phyloP scores from a whole-genome alignment of 441 rosid genomes.

The Eutrema salsugineum region DNA sequence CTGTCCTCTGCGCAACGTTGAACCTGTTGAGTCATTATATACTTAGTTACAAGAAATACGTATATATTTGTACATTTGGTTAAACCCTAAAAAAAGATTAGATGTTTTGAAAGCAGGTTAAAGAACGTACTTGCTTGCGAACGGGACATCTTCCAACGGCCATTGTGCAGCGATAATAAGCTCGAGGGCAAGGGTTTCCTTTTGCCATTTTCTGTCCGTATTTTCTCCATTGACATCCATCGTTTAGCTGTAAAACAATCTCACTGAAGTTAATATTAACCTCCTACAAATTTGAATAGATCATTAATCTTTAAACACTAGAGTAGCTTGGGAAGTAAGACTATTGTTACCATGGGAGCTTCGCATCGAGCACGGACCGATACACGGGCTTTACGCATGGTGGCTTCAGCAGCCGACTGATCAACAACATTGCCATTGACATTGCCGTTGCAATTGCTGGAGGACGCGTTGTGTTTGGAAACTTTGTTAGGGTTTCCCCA shows the following conservation, averaged over 20 bases:
- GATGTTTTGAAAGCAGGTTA: background rate
- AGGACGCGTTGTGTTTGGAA: slow-evolving; percentile 33
- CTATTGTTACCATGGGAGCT: slow-evolving; percentile 77
- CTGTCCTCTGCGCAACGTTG: slow-evolving; percentile 63
- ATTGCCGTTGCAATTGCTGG: slow-evolving; percentile 4
- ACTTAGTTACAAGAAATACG: too few species aligned
- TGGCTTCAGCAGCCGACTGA: slow-evolving; percentile 62
- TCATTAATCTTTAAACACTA: background rate
- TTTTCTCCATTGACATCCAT: slow-evolving; percentile 81
- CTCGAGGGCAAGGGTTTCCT: slow-evolving; percentile 96
- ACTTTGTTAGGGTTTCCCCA: slow-evolving; percentile 60
- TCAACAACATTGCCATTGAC: slow-evolving; percentile 33
- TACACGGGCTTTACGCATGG: slow-evolving; percentile 98
- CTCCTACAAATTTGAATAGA: background rate
- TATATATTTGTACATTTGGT: background rate
- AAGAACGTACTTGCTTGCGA: slow-evolving; percentile 69
- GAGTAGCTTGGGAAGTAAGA: background rate
- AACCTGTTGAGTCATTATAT: slow-evolving; percentile 41
- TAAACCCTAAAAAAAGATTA: background rate
- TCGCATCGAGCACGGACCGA: slow-evolving; percentile 96
- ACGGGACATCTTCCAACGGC: slow-evolving; percentile 86
- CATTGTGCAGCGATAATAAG: slow-evolving; percentile 96
- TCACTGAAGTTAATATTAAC: background rate
- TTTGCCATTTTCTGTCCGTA: slow-evolving; percentile 96
- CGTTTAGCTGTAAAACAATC: slow-evolving; percentile 47